Base-by-base conservation (phyloP, 257 asterid genomes). In the Mitragyna speciosa region DNA sequence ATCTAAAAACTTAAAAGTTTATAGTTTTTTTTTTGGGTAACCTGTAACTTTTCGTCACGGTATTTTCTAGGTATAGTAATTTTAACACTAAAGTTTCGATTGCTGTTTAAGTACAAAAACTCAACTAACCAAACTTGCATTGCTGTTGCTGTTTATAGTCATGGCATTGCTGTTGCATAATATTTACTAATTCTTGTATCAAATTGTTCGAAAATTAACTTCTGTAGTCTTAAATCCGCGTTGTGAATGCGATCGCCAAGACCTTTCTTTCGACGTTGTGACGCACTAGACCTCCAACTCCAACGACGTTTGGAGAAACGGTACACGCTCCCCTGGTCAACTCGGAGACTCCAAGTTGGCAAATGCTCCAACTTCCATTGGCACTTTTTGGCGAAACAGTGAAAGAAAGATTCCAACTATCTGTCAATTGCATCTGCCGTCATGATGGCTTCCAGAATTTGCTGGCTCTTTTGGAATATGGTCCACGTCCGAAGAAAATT, bases 291-390 rank as follows among this genome's bases (percentile, higher is more conserved):
- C 11, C 11, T 45, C 11, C 41, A 31, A 5, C 39, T 39, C 66
- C 31, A 59, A n/a, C 30, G 1, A 59, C 24, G 9, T 56, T 6
- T 75, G 15, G 54, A 56, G 54, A 24, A 8, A 58, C 31, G 36
- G 19, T 36, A 56, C 52, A 39, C 39, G 41, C 28, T 58, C 8
- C 17, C 39, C 8, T 6, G 39, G 26, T 64, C 41, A 64, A 56
- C 67, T 31, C 70, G 12, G 28, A 70, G 71, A 56, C 67, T 31
- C 70, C 20, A 41, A 70, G 71, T 45, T 68, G 70, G 52, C 78
- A 72, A 72, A 61, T 72, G 78, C 66, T 79, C 73, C 78, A 24
- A 70, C 31, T 70, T 49, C 7, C 36, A 77, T 49, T n/a, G 56
- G 41, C 79, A 75, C 79, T 72, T 61, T n/a, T 63, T 58, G 52